Evolutionary conservation across 2,329 filamentous ascomycete genomes (phyloP).

Genomic region (Scedosporium dehoogii): DNA sequence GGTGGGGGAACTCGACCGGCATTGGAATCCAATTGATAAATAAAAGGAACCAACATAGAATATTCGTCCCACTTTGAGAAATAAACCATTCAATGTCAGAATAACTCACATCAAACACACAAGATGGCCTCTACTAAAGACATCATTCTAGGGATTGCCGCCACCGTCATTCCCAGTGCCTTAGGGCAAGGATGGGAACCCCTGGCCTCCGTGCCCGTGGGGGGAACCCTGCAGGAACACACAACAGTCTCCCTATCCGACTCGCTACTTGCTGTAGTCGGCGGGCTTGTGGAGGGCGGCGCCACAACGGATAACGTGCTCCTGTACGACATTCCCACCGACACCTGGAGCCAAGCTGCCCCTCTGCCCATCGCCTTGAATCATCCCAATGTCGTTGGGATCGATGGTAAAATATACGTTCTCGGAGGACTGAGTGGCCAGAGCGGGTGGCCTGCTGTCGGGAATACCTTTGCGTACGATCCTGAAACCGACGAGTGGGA

Average conservation of each 20-base stretch:
- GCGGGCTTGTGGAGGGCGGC: slow-evolving; percentile 15
- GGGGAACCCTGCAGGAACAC: slow-evolving; percentile 18
- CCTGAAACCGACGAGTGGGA: slow-evolving; percentile 16
- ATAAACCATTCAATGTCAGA: neutral
- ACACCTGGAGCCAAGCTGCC: slow-evolving; percentile 19
- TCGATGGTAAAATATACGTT: slow-evolving; percentile 26
- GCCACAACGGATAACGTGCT: slow-evolving; percentile 18
- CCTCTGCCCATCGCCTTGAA: slow-evolving; percentile 21
- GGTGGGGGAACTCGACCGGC: too few relatives aligned
- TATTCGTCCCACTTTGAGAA: too few relatives aligned
- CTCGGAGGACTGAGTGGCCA: slow-evolving; percentile 24
- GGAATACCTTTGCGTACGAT: slow-evolving; percentile 20
- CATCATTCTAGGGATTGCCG: neutral
- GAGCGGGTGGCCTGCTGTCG: slow-evolving; percentile 16
- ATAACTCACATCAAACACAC: neutral
- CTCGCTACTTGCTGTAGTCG: slow-evolving; percentile 16
- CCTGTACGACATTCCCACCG: slow-evolving; percentile 19
- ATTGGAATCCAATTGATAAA: too few relatives aligned
- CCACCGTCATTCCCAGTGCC: neutral
- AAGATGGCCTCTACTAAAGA: neutral
- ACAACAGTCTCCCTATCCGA: slow-evolving; percentile 14
- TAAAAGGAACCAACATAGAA: too few relatives aligned
- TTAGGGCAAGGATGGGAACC: slow-evolving; percentile 12
- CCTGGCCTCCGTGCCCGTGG: slow-evolving; percentile 14
- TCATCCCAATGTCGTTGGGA: slow-evolving; percentile 26